Base-by-base conservation (phyloP, 306 rosid species). In the Cicer yamashitae region DNA sequence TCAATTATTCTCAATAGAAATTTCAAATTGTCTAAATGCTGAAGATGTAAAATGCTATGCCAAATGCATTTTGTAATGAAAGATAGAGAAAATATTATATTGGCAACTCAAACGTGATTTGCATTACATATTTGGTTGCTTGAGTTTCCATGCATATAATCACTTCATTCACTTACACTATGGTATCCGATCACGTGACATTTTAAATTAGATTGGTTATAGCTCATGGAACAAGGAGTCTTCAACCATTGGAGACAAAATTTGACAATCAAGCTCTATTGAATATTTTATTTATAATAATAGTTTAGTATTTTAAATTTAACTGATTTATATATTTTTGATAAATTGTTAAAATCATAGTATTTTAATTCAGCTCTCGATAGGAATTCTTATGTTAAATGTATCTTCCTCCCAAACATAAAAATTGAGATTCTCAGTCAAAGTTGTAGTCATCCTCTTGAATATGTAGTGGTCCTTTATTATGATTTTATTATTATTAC, bases 1-100 rank as follows among this genome's bases (percentile, higher is more conserved):
- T 73, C 59, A 14, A 46, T 68, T 82, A 43, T 40, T 69, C 15
- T 82, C 22, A 43, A 15, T 51, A 44, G 60, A 30, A 63, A n/a
- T 76, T 67, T 45, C 51, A 60, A 17, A 59, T 67, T 67, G 71
- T 50, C 38, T 70, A 46, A 45, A 51, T 78, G 69, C 46, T 57
- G 40, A 54, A 64, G 70, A 65, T 41, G 75, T 63, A 39, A 71
- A 70, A 20, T 77, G 54, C 25, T 17, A 25, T 71, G 54, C 52
- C 72, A 50, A 48, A 51, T 38, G 11, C 37, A 1, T 66, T 53
- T 65, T 53, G n/a, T 52, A 41, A 8, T n/a, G 13, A 52, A 57
- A 54, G 48, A 22, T 47, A 43, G 18, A 63, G 60, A 58, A 8
- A 18, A 10, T 71, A 41, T 34, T 22, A 75, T 69, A 65, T 69